These are phyloP conservation scores for Solanum hybrid DNA, from an alignment of 305 asterid genomes.

Conservation along the genomic window DNA sequence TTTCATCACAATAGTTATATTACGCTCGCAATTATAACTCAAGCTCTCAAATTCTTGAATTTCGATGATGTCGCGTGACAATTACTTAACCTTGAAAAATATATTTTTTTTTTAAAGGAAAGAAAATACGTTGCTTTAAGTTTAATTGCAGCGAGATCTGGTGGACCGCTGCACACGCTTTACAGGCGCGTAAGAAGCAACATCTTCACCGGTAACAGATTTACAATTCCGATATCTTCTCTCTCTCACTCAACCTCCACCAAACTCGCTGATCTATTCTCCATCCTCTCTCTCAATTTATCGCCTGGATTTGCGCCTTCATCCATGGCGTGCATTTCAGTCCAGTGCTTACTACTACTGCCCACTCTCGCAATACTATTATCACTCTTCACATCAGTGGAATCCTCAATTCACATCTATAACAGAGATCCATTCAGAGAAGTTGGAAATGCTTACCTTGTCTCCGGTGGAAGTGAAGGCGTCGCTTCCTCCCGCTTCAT, in stretches of 20 bases:
- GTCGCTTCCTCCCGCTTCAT: constrained; percentile 33
- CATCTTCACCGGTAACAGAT: not conserved
- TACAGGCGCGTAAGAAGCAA: not conserved
- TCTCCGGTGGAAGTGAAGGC: constrained; percentile 97
- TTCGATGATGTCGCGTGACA: not conserved
- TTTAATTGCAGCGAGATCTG: not conserved
- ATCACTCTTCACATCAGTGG: constrained; percentile 41
- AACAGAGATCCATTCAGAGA: constrained; percentile 78
- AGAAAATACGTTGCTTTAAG: not conserved
- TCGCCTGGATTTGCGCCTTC: not conserved
- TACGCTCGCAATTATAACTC: not conserved
- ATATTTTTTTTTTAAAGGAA: too few relatives aligned
- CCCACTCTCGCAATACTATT: constrained; percentile 6
- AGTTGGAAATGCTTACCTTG: constrained; percentile 90
- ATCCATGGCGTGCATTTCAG: constrained; percentile 19
- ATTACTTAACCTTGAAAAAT: not conserved
- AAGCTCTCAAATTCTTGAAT: not conserved
- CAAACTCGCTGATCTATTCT: not conserved
- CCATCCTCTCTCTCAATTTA: not conserved
- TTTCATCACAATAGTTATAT: not conserved
- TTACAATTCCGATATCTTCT: not conserved
- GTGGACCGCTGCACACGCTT: not conserved
- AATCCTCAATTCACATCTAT: constrained; percentile 79
- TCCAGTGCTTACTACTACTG: constrained; percentile 18
- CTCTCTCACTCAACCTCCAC: constrained; percentile 2